phyloP scores from a whole-genome alignment of 371 early-diverging fungal species.

The Mortierella polycephala region DNA sequence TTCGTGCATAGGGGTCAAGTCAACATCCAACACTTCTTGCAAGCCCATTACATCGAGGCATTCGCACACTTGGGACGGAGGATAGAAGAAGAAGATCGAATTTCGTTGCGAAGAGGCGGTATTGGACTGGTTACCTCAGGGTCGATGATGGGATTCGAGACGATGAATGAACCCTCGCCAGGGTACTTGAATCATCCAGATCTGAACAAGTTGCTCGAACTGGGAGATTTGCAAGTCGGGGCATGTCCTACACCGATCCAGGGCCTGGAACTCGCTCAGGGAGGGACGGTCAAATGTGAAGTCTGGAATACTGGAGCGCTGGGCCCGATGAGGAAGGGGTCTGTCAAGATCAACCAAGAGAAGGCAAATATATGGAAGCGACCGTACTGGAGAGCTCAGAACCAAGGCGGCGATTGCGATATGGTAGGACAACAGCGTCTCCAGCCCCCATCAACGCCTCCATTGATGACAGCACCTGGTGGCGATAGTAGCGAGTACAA shows the following conservation, averaged over 20 bases:
- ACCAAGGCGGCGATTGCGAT: not conserved
- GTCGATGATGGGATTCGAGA: constrained; percentile 80
- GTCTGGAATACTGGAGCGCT: constrained; percentile 65
- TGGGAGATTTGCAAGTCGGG: constrained; percentile 72
- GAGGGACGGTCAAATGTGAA: constrained; percentile 62
- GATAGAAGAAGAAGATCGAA: constrained; percentile 57
- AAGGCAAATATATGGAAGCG: constrained; percentile 57
- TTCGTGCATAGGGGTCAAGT: constrained; percentile 43
- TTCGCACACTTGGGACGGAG: constrained; percentile 61
- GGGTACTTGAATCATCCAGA: constrained; percentile 79
- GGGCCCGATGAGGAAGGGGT: constrained; percentile 66
- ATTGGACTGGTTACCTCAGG: constrained; percentile 59
- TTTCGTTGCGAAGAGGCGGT: constrained; percentile 29
- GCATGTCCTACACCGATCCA: constrained; percentile 78
- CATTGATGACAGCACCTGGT: not conserved
- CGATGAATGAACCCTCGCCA: constrained; percentile 81
- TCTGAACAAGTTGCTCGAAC: constrained; percentile 66
- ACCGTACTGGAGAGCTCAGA: constrained; percentile 39
- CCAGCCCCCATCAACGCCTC: constrained; percentile 10
- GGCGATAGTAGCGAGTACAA: not conserved
- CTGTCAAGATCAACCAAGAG: constrained; percentile 70
- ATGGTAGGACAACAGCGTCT: not conserved
- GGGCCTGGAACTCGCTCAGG: constrained; percentile 74
- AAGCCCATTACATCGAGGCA: constrained; percentile 62
- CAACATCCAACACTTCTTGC: constrained; percentile 67